These are phyloP conservation scores for Arthrobotrys conoides DNA, from an alignment of 2,329 filamentous ascomycete genomes.

Conservation along the genomic window DNA sequence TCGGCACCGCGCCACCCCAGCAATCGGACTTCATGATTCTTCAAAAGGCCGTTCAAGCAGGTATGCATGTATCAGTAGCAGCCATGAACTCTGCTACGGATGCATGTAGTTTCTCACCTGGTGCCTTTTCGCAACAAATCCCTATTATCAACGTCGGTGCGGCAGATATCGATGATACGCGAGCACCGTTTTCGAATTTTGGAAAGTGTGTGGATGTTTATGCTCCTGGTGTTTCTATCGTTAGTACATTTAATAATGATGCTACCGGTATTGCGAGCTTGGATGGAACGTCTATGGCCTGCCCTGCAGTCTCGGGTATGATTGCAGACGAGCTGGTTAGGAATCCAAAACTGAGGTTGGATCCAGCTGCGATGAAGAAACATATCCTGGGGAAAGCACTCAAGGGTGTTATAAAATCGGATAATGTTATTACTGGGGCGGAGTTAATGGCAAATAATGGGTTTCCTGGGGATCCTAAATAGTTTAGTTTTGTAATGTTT, in stretches of 20 bases:
- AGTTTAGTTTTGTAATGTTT: not conserved
- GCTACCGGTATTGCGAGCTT: conserved; percentile 70
- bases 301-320: conserved; percentile 66
- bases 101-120: conserved; percentile 65
- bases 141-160: conserved; percentile 68
- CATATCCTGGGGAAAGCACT: conserved; percentile 37
- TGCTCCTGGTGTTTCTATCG: conserved; percentile 72
- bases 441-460: conserved; percentile 37
- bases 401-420: conserved; percentile 33
- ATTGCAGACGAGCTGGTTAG: conserved; percentile 62
- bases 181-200: conserved; percentile 68
- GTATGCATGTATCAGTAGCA: conserved; percentile 68
- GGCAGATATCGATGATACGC: conserved; percentile 65
- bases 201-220: conserved; percentile 73
- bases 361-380: conserved; percentile 62
- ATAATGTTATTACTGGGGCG: conserved; percentile 6
- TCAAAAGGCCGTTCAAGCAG: conserved; percentile 63
- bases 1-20: conserved; percentile 68
- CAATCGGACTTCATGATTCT: conserved; percentile 39
- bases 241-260: conserved; percentile 71
- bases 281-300: conserved; percentile 71
- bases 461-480: conserved; percentile 32
- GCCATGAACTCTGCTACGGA: conserved; percentile 66
- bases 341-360: conserved; percentile 52
- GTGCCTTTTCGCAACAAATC: conserved; percentile 67